Evolutionary conservation across 768 basidiomycete genomes (phyloP).

Genomic region (Tricholoma hemisulphureum): DNA sequence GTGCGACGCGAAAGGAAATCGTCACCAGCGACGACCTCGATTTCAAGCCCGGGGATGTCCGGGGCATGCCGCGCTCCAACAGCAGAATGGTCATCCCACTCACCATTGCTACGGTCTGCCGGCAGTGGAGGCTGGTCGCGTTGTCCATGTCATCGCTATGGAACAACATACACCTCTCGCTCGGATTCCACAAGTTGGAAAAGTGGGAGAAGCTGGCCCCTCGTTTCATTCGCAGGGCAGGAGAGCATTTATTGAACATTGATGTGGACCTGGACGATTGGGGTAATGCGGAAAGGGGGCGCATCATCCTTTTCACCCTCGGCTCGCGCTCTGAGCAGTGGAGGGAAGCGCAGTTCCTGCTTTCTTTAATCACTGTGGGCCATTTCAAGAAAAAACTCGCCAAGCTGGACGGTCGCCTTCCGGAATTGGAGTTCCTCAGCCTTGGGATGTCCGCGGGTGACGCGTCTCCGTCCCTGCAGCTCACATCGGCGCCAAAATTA

Average conservation of each 20-base stretch:
- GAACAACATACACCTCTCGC: background rate
- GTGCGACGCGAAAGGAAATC: background rate
- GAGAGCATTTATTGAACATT: background rate
- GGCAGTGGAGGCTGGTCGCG: background rate
- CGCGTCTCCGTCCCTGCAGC: background rate
- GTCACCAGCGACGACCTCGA: background rate
- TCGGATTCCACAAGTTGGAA: background rate
- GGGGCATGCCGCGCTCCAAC: background rate
- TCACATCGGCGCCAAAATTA: background rate
- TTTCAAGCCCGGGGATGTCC: background rate
- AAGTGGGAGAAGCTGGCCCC: background rate
- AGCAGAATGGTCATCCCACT: background rate
- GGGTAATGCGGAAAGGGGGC: background rate
- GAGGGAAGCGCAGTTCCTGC: background rate
- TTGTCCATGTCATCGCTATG: slow-evolving; percentile 1
- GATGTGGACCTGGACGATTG: background rate
- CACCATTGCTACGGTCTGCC: background rate
- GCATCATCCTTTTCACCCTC: background rate
- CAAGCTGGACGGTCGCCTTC: background rate
- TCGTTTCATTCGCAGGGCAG: background rate
- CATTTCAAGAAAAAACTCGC: background rate
- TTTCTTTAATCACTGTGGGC: background rate
- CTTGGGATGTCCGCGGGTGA: background rate
- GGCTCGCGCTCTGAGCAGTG: background rate
- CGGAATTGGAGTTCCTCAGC: background rate